phyloP scores from a whole-genome alignment of 306 rosid species.

The Morella rubra region DNA sequence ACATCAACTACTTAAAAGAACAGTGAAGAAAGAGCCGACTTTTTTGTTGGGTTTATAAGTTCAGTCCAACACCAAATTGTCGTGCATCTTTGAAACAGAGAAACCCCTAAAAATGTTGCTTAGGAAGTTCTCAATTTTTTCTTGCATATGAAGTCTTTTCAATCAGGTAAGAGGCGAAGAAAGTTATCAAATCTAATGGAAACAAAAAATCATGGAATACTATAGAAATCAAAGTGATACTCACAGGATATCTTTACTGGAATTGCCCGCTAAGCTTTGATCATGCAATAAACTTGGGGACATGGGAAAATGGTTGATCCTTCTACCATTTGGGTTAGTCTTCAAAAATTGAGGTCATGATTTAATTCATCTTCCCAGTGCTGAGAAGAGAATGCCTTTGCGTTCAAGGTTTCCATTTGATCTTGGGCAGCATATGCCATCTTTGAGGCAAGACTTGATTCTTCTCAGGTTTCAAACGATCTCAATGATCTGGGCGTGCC shows the following conservation, averaged over 20 bases:
- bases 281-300: constrained; percentile 93
- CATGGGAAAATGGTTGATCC: constrained; percentile 60
- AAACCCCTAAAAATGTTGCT: background rate
- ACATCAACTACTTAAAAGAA: background rate
- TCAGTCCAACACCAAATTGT: background rate
- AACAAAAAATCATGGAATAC: constrained; percentile 1
- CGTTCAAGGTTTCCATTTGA: constrained; percentile 54
- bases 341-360: constrained; percentile 55
- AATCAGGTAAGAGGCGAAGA: background rate
- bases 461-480: constrained; percentile 82
- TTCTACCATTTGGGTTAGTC: constrained; percentile 63
- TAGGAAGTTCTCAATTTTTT: background rate
- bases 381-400: constrained; percentile 61
- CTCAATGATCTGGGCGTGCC: constrained; percentile 87
- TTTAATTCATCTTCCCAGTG: constrained; percentile 64
- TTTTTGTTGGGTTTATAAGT: background rate
- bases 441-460: constrained; percentile 94
- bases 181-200: background rate
- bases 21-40: background rate
- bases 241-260: constrained; percentile 79
- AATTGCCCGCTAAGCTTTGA: constrained; percentile 52
- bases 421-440: constrained; percentile 56
- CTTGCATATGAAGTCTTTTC: background rate
- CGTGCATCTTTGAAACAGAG: background rate
- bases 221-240: constrained; percentile 40